Evolutionary conservation across 2,329 filamentous ascomycete species (phyloP).

Genomic region (Stemphylium beticola): DNA sequence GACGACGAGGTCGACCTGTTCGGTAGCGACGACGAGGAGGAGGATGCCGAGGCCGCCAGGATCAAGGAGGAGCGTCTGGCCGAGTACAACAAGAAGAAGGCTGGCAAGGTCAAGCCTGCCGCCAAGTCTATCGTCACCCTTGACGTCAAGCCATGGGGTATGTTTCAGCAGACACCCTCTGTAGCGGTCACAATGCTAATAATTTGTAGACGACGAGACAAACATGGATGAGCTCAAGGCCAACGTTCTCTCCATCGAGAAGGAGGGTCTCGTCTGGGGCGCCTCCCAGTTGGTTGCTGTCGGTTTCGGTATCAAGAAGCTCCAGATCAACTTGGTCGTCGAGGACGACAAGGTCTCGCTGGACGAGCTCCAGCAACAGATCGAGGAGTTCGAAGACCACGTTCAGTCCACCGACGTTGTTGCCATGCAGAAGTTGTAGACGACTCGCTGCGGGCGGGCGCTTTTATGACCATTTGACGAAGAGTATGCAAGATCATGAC

Average conservation of each 20-base stretch:
- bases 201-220: slow-evolving; percentile 79
- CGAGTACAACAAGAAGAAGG: slow-evolving; percentile 98
- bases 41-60: slow-evolving; percentile 73
- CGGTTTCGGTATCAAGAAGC: slow-evolving; percentile 98
- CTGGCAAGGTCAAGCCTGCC: slow-evolving; percentile 83
- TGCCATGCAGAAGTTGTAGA: slow-evolving; percentile 53
- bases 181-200: slow-evolving; percentile 24
- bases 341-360: slow-evolving; percentile 96
- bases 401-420: slow-evolving; percentile 96
- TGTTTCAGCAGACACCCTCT: slow-evolving; percentile 45
- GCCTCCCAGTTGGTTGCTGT: slow-evolving; percentile 85
- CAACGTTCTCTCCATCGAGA: slow-evolving; percentile 80
- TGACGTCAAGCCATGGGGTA: slow-evolving; percentile 99
- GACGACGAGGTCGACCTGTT: slow-evolving; percentile 89
- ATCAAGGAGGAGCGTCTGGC: slow-evolving; percentile 88
- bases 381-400: slow-evolving; percentile 87
- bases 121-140: slow-evolving; percentile 97
- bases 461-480: slow-evolving; percentile 21
- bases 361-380: slow-evolving; percentile 85
- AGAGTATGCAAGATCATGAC: slow-evolving; percentile 29
- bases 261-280: slow-evolving; percentile 97
- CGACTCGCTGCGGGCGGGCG: slow-evolving; percentile 8
- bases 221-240: slow-evolving; percentile 83
- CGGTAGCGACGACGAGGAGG: slow-evolving; percentile 81
- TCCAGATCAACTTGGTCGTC: slow-evolving; percentile 97